Conservation (phyloP, 2,329 filamentous ascomycete genomes). For the Penicillium verrucosum region DNA sequence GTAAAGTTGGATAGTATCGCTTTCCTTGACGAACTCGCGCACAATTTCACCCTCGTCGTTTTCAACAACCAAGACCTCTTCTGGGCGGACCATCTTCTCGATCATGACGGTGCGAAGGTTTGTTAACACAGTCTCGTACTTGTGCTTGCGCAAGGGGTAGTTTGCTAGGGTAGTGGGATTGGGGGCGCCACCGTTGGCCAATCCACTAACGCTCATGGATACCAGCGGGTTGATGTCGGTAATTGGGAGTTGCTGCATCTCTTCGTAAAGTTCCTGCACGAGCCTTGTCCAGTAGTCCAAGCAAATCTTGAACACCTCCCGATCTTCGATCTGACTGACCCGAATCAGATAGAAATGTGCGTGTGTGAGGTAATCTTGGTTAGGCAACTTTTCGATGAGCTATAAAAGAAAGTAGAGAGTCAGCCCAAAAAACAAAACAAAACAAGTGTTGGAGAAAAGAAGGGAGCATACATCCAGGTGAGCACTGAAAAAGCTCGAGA, state of each 20-base stretch:
- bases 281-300: slow-evolving; percentile 99
- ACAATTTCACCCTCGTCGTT: slow-evolving; percentile 99
- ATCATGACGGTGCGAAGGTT: slow-evolving; percentile 98
- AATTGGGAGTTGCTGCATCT: slow-evolving; percentile 95
- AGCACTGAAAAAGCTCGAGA: slow-evolving; percentile 95
- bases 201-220: slow-evolving; percentile 66
- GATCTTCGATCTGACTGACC: slow-evolving; percentile 97
- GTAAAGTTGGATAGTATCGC: slow-evolving; percentile 97
- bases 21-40: slow-evolving; percentile 98
- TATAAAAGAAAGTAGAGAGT: slow-evolving; percentile 33
- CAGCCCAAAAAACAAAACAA: slow-evolving; percentile 2
- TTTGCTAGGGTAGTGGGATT: slow-evolving; percentile 82
- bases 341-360: slow-evolving; percentile 97
- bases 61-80: slow-evolving; percentile 98
- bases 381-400: slow-evolving; percentile 93
- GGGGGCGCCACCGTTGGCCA: slow-evolving; percentile 76
- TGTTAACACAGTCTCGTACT: slow-evolving; percentile 89
- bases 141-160: slow-evolving; percentile 94
- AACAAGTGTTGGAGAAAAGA: neutral
- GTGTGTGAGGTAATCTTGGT: slow-evolving; percentile 89
- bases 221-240: slow-evolving; percentile 89
- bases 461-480: slow-evolving; percentile 67
- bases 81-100: slow-evolving; percentile 97
- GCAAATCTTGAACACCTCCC: slow-evolving; percentile 99
- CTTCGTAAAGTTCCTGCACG: slow-evolving; percentile 95